phyloP scores from a whole-genome alignment of 305 asterid species.

The Caryopteris hybrid region DNA sequence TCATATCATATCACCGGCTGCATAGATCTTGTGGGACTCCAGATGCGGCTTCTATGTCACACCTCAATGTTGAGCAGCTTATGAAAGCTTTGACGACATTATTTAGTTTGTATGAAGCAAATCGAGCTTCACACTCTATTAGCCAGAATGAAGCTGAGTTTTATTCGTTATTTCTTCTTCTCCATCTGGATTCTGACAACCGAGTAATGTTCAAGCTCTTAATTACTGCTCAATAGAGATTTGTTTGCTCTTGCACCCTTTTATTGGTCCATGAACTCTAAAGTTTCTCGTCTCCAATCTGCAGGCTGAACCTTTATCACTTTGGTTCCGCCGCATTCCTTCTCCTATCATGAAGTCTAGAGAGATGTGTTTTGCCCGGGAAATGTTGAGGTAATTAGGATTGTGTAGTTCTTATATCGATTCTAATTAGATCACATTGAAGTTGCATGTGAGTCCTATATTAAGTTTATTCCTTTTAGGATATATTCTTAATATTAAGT shows the following conservation, averaged over 20 bases:
- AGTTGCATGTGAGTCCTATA: constrained; percentile 5
- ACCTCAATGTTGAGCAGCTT: constrained; percentile 94
- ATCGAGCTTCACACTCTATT: constrained; percentile 40
- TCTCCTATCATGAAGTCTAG: constrained; percentile 56
- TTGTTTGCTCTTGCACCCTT: background rate
- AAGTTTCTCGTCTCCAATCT: constrained; percentile 15
- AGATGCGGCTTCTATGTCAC: constrained; percentile 47
- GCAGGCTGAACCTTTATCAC: constrained; percentile 72
- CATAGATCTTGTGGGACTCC: constrained; percentile 44
- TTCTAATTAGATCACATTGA: background rate
- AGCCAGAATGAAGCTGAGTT: constrained; percentile 70
- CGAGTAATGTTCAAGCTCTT: constrained; percentile 39
- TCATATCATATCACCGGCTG: constrained; percentile 69
- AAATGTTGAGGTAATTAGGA: constrained; percentile 54
- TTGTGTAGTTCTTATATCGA: background rate
- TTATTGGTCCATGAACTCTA: constrained; percentile 5
- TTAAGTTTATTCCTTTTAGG: constrained; percentile 5
- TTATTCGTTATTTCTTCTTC: constrained; percentile 75
- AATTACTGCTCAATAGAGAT: background rate
- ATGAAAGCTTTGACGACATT: constrained; percentile 62
- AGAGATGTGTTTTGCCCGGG: constrained; percentile 78
- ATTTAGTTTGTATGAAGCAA: constrained; percentile 59
- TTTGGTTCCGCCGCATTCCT: constrained; percentile 73
- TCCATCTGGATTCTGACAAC: constrained; percentile 65
- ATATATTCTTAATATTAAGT: constrained; percentile 16